Base-by-base conservation (phyloP, 1,139 yeast species). In the Lodderomyces orthopsilosis region DNA sequence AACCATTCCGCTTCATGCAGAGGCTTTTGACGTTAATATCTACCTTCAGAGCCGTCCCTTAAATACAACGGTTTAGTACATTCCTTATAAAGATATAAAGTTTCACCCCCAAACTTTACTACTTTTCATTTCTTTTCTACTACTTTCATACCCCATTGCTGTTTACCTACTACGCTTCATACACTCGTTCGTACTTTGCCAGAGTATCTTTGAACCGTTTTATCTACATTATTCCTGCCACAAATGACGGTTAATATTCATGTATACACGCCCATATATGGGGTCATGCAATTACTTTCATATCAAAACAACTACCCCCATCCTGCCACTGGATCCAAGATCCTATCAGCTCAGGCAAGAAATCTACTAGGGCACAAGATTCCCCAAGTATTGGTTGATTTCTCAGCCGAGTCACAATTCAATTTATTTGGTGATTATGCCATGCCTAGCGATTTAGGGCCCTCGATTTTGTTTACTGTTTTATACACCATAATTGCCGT, bases 391-490 rank as follows among this genome's bases (percentile, higher is more conserved):
- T 51, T 80, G 22, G 49, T 68, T 9, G 50, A 60, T 0, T 70
- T 70, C 43, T 68, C 72, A 1, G 51, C 65, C 2, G 62, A 63
- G 12, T 47, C 63, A 4, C 79, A 82, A 52, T 76, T 75, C 41
- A 74, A 77, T 8, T 61, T 79, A 37, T 83, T 84, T 63, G 94
- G 94, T 8, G 81, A 76, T 30, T 85, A 83, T 58, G 90, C 93
- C 2, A 56, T 55, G n/a, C 40, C 45, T 12, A 55, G 53, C 14
- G 94, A 85, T 57, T 54, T 74, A 17, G 89, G 81, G 1, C 93
- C 91, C 4, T 66, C 79, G 41, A 77, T 80, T 1, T 56, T 85
- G 0, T 84, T 85, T 54, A 52, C 75, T 2, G 86, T 76, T 1
- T 60, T 80, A 2, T 85, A 81, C 49, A 62, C 68, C 3, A 49